Conservation (phyloP, 1,284 basidiomycete species). For the Apiotrichum sp. region DNA sequence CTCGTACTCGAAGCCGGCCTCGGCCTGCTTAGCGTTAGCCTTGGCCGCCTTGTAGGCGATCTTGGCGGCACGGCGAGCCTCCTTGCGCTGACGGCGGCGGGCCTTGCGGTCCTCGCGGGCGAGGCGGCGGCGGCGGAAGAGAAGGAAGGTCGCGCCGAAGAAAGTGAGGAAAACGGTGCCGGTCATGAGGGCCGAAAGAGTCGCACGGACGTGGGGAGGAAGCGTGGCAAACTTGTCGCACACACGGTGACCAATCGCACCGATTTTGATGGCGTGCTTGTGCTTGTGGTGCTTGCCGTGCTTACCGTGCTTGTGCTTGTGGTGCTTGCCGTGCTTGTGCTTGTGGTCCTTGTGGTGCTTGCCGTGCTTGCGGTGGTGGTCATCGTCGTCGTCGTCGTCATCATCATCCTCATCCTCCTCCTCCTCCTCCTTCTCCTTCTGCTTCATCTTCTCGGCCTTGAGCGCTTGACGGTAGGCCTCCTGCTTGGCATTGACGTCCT, state of each 20-base stretch:
- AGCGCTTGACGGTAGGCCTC: neutral
- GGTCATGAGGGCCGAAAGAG: slow-evolving; percentile 2
- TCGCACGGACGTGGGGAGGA: neutral
- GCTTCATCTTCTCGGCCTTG: neutral
- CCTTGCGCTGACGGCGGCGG: slow-evolving; percentile 10
- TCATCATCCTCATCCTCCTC: neutral
- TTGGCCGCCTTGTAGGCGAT: slow-evolving; percentile 4
- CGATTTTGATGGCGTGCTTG: neutral
- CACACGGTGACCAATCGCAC: neutral
- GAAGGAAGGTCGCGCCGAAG: neutral
- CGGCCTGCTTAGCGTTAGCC: slow-evolving; percentile 45
- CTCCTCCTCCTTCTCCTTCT: neutral
- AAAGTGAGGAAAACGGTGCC: slow-evolving; percentile 2
- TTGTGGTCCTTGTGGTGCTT: slow-evolving; percentile 3
- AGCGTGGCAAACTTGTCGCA: slow-evolving; percentile 5
- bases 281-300: slow-evolving; percentile 1
- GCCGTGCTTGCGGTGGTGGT: neutral
- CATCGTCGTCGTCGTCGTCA: neutral
- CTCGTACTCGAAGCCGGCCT: slow-evolving; percentile 25
- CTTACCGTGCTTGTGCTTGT: slow-evolving; percentile 4
- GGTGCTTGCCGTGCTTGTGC: neutral
- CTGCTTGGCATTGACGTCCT: slow-evolving; percentile 1
- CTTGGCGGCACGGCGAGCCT: slow-evolving; percentile 11
- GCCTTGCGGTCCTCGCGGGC: slow-evolving; percentile 10
- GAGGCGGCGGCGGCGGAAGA: slow-evolving; percentile 5